A percentile compares a stretch with the other conserved stretches of the same genome.
Evolutionary conservation across 495 filamentous ascomycete species (phyloP).

Genomic region (Aspergillus sparsus): DNA sequence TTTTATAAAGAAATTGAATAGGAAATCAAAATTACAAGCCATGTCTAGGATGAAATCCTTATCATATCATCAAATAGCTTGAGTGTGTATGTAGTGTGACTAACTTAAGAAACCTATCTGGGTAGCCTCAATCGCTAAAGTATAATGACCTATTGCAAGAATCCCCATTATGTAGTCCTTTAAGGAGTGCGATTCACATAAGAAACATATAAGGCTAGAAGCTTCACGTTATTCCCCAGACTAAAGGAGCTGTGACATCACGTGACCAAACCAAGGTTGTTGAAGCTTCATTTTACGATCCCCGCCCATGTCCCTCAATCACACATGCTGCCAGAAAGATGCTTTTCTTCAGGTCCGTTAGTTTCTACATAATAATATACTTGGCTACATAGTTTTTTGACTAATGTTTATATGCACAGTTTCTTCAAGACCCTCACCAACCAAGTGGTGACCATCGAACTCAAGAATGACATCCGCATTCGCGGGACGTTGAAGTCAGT

Average conservation of each 20-base stretch:
- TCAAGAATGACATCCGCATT: slow-evolving; percentile 98
- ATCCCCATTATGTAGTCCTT: no score
- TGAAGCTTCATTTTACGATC: neutral
- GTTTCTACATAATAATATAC: neutral
- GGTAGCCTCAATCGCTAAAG: no score
- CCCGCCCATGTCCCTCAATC: slow-evolving; percentile 12
- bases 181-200: no score
- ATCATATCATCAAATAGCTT: no score
- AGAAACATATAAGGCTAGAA: no score
- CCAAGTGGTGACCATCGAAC: slow-evolving; percentile 92
- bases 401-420: slow-evolving; percentile 48
- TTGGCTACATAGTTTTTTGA: neutral
- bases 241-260: neutral
- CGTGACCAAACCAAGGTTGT: neutral
- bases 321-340: slow-evolving; percentile 30
- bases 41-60: no score
- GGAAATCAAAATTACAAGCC: no score
- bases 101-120: no score
- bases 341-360: slow-evolving; percentile 52
- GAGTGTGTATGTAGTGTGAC: no score
- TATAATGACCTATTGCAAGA: no score
- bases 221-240: no score
- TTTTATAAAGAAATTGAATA: neutral
- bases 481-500: slow-evolving; percentile 92
- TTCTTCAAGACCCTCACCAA: slow-evolving; percentile 99